Base-by-base conservation (phyloP, 495 filamentous ascomycete species). In the Entonaema liquescens region DNA sequence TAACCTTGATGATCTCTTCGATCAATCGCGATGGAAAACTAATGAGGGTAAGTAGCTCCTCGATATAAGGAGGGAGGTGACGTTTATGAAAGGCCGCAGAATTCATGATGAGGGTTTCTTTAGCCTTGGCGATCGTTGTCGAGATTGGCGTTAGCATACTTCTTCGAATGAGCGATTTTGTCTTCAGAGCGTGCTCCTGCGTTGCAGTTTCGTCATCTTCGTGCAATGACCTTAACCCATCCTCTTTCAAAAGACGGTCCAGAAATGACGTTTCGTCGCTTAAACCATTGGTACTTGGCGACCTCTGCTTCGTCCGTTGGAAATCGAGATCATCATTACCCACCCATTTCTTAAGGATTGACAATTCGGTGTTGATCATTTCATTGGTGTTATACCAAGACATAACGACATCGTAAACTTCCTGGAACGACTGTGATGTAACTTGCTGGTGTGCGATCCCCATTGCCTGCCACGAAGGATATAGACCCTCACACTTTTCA, bases 311-410 rank as follows among this genome's bases (percentile, higher is more conserved):
- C 31, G 84, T 84, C 72, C 92, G 91, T 50, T 88, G 88, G 76
- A 99, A 98, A 79, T 98, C 93, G 13, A 99, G 86, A 74, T 95
- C 94, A 49, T 92, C 91, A 76, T 99, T 99, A 21, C 95, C 95
- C 36, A 98, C 95, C 95, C 95, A 99, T 61, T 88, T 92, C 77
- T 94, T 93, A 64, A 99, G 78, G 64, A 98, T 93, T 29, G 88
- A 89, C 50, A 99, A 85, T 77, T 98, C 91, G 3, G 93, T 98
- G 76, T 94, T 97, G 83, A 99, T 98, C 72, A 98, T 89, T 75
- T 94, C 88, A n/a, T 95, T 98, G 44, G 94, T 97, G 77, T 98
- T 98, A 79, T 97, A 90, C 95, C 95, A 99, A 0, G 96, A 89
- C 62, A 97, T 90, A 60, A 99, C 88, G 31, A 95, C 89, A 67